A percentile compares a stretch with the other conserved stretches of the same genome.
Conservation (phyloP, 495 filamentous ascomycete genomes). For the Cercophora samala region DNA sequence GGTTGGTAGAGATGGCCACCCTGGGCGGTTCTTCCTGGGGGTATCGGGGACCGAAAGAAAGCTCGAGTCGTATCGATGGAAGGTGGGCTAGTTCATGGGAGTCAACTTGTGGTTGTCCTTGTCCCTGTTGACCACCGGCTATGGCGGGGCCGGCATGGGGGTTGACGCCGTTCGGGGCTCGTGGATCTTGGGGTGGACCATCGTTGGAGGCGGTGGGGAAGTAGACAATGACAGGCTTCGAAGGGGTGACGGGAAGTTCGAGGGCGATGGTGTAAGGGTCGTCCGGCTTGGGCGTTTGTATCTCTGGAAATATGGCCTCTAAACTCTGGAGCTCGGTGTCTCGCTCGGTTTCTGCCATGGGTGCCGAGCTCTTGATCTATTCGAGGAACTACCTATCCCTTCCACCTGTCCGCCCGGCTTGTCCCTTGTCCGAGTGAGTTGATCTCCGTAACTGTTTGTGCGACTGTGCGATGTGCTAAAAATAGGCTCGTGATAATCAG, state of each 20-base stretch:
- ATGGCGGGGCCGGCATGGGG: background rate
- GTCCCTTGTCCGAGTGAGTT: background rate
- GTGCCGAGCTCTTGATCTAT: background rate
- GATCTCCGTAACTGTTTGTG: background rate
- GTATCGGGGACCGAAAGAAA: constrained; percentile 72
- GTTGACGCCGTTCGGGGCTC: constrained; percentile 18
- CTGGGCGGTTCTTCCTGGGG: constrained; percentile 64
- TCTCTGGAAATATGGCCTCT: constrained; percentile 84
- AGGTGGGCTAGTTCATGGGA: constrained; percentile 68
- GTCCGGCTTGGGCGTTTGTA: constrained; percentile 54
- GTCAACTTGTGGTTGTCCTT: constrained; percentile 36
- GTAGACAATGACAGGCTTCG: constrained; percentile 61
- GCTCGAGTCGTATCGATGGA: constrained; percentile 66
- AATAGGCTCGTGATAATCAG: background rate
- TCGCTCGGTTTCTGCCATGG: constrained; percentile 40
- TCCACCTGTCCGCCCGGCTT: background rate
- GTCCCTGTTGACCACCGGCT: background rate
- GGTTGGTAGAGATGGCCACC: constrained; percentile 59
- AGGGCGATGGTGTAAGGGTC: constrained; percentile 64
- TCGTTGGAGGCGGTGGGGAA: constrained; percentile 59
- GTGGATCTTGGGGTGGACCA: constrained; percentile 20
- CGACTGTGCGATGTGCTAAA: background rate
- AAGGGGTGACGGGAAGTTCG: constrained; percentile 69
- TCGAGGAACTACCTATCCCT: background rate
- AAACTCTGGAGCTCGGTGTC: constrained; percentile 79